Percentiles rank a stretch among this genome's conserved stretches.
phyloP scores from a whole-genome alignment of 2,329 filamentous ascomycete species.

The Colletotrichum costaricense region DNA sequence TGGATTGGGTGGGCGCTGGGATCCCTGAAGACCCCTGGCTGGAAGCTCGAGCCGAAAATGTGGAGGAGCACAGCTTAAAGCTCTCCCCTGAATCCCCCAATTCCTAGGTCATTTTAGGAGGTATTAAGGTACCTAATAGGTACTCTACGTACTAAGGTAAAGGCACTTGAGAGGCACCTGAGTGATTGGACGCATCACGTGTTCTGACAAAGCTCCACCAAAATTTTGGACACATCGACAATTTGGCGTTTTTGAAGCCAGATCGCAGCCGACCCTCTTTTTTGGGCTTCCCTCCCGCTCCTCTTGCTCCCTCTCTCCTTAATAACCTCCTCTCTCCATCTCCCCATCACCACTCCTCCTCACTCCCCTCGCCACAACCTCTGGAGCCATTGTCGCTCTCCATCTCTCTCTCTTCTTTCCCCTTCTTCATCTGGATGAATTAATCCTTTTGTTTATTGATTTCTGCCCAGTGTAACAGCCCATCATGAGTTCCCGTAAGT shows the following conservation, averaged over 20 bases:
- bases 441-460: slow-evolving; percentile 42
- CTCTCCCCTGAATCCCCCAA: not conserved
- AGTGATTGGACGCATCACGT: slow-evolving; percentile 43
- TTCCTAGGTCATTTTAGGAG: not conserved
- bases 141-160: not conserved
- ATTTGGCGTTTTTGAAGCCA: slow-evolving; percentile 56
- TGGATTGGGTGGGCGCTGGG: slow-evolving; percentile 11
- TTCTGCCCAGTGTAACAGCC: slow-evolving; percentile 48
- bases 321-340: slow-evolving; percentile 40
- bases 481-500: slow-evolving; percentile 68
- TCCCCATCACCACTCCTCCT: slow-evolving; percentile 43
- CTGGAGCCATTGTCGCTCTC: slow-evolving; percentile 38
- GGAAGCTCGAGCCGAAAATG: slow-evolving; percentile 1
- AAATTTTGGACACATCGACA: slow-evolving; percentile 59
- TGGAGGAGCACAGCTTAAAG: not conserved
- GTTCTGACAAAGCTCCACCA: slow-evolving; percentile 39
- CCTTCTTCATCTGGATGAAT: slow-evolving; percentile 49
- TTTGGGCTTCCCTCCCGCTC: slow-evolving; percentile 24
- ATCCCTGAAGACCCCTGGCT: slow-evolving; percentile 24
- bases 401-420: slow-evolving; percentile 43
- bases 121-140: not conserved
- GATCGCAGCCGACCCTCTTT: slow-evolving; percentile 46
- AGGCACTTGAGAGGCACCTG: not conserved
- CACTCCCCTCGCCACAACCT: slow-evolving; percentile 47
- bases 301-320: slow-evolving; percentile 49